A percentile compares a stretch with the other conserved stretches of the same genome.
These are phyloP conservation scores for Hyaloraphidium curvatum DNA, from an alignment of 192 early-diverging fungal genomes.

Conservation along the genomic window DNA sequence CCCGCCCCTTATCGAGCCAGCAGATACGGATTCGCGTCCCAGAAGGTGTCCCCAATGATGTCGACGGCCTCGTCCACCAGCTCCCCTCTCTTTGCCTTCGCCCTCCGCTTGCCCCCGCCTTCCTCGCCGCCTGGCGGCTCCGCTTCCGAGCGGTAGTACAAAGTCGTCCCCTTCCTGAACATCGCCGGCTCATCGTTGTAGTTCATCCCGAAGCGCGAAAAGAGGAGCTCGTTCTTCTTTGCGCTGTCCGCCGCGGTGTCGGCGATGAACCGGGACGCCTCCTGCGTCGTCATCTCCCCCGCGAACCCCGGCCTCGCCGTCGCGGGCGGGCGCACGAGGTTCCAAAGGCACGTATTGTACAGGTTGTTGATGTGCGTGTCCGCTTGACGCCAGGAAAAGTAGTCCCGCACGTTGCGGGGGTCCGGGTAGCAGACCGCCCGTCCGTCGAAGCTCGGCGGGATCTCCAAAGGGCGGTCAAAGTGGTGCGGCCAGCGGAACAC, in stretches of 20 bases:
- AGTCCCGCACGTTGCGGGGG: conserved; percentile 66
- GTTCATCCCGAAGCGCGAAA: conserved; percentile 65
- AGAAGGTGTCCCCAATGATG: conserved; percentile 56
- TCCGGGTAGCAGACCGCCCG: conserved; percentile 75
- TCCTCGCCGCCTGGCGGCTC: neutral
- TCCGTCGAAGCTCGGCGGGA: conserved; percentile 81
- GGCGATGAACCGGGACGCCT: neutral
- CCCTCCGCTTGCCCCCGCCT: conserved; percentile 3
- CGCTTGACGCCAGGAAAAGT: conserved; percentile 81
- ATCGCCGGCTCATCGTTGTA: conserved; percentile 66
- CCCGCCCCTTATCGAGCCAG: too few species aligned
- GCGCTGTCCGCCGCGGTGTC: conserved; percentile 71
- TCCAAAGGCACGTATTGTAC: conserved; percentile 94
- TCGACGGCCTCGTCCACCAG: conserved; percentile 39
- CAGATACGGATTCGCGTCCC: too few species aligned
- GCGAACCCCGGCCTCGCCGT: neutral
- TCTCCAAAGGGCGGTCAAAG: conserved; percentile 30
- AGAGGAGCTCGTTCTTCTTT: conserved; percentile 83
- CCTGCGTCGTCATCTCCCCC: neutral
- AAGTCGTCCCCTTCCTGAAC: conserved; percentile 72
- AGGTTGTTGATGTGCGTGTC: conserved; percentile 15
- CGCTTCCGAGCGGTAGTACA: conserved; percentile 18
- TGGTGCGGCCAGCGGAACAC: conserved; percentile 48
- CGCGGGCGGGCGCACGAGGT: conserved; percentile 35
- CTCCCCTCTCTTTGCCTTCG: conserved; percentile 22